These are phyloP conservation scores for Dactylellina haptotyla DNA, from an alignment of 2,329 filamentous ascomycete genomes.

Conservation along the genomic window DNA sequence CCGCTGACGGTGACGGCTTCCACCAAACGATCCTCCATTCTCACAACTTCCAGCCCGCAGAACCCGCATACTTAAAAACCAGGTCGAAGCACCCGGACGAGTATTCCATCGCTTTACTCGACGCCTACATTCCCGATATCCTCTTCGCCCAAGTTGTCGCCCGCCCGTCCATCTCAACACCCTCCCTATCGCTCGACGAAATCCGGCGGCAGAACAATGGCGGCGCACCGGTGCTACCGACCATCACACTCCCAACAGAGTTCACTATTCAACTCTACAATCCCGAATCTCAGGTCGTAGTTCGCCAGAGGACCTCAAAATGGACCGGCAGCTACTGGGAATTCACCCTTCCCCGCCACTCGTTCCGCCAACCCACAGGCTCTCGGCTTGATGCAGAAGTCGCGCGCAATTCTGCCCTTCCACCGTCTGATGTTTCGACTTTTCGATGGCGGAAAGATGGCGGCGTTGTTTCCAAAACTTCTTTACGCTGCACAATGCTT, in stretches of 20 bases:
- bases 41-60: conserved; percentile 81
- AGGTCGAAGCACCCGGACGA: conserved; percentile 83
- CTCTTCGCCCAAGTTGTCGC: conserved; percentile 88
- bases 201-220: conserved; percentile 76
- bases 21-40: conserved; percentile 67
- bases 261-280: conserved; percentile 94
- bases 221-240: conserved; percentile 73
- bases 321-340: conserved; percentile 88
- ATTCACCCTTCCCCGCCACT: conserved; percentile 88
- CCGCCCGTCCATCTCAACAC: conserved; percentile 84
- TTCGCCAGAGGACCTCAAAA: conserved; percentile 76
- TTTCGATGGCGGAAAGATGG: conserved; percentile 58
- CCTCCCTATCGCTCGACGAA: conserved; percentile 81
- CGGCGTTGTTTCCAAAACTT: conserved; percentile 55
- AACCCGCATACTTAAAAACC: conserved; percentile 78
- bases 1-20: conserved; percentile 61
- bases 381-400: conserved; percentile 74
- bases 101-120: conserved; percentile 86
- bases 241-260: conserved; percentile 72
- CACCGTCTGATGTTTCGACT: conserved; percentile 54
- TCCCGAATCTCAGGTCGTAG: conserved; percentile 81
- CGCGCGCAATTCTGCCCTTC: conserved; percentile 50
- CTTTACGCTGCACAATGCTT: conserved; percentile 57
- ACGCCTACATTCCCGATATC: conserved; percentile 81
- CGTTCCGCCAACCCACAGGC: conserved; percentile 81